Percentiles rank a stretch among this genome's conserved stretches.
Evolutionary conservation across 441 rosid species (phyloP).

Genomic region (Populus hybrid): DNA sequence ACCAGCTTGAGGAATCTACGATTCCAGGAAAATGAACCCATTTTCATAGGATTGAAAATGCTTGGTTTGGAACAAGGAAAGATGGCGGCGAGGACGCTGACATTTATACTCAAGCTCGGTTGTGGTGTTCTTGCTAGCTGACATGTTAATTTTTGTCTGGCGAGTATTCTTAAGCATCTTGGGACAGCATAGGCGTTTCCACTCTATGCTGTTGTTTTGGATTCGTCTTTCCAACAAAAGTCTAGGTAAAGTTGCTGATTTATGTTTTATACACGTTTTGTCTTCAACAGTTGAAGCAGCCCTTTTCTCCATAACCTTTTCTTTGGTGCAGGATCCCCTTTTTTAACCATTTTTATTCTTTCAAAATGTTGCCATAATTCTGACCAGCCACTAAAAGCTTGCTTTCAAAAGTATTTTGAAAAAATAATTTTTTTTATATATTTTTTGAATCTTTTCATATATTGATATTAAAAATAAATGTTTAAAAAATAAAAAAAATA

Average conservation of each 20-base stretch:
- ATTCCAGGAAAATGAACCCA: constrained; percentile 9
- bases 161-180: background rate
- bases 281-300: background rate
- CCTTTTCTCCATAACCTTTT: background rate
- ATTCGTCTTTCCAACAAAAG: background rate
- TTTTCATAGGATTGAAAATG: background rate
- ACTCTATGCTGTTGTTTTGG: too few species aligned
- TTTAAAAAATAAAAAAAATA: too few species aligned
- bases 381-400: background rate
- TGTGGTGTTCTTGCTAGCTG: background rate
- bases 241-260: background rate
- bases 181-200: background rate
- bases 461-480: too few species aligned
- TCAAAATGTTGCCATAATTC: background rate
- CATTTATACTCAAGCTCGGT: background rate
- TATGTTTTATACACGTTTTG: background rate
- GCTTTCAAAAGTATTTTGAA: too few species aligned
- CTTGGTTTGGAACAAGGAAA: background rate
- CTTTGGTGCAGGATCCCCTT: too few species aligned
- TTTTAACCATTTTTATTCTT: too few species aligned
- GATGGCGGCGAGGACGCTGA: background rate
- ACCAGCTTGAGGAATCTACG: constrained; percentile 32
- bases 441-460: too few species aligned
- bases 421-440: too few species aligned
- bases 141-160: background rate